Conservation (phyloP, 2,329 filamentous ascomycete species). For the Microascus cirrosus region DNA sequence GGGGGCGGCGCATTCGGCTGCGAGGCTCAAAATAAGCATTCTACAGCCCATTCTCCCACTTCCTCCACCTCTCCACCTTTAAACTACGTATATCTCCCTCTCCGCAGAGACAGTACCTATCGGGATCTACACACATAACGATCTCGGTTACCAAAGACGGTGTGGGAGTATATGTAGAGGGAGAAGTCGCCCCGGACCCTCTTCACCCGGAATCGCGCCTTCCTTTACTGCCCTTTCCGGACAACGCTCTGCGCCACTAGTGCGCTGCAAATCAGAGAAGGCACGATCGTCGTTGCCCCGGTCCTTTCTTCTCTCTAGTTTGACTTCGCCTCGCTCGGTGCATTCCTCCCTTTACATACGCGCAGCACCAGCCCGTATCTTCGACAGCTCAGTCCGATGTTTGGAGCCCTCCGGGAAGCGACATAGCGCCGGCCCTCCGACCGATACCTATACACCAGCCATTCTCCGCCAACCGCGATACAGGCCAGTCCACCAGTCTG, state of each 20-base stretch:
- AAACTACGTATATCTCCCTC: too few species aligned
- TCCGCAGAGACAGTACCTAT: not conserved
- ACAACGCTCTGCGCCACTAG: not conserved
- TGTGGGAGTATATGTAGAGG: not conserved
- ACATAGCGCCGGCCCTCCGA: too few species aligned
- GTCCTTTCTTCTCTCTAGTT: not conserved
- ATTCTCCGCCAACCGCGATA: too few species aligned
- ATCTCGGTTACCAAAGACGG: not conserved
- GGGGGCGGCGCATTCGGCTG: not conserved
- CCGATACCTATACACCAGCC: too few species aligned
- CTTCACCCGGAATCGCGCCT: not conserved
- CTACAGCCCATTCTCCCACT: not conserved
- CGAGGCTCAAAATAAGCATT: not conserved
- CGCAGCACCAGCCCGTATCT: not conserved
- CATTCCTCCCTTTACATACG: not conserved
- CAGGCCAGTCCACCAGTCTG: too few species aligned
- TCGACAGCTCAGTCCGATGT: too few species aligned
- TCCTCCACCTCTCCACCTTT: not conserved
- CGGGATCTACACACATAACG: not conserved
- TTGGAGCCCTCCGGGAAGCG: too few species aligned
- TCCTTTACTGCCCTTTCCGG: not conserved
- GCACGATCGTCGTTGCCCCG: not conserved
- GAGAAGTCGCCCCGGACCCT: not conserved
- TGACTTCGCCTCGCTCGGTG: not conserved
- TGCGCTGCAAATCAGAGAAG: not conserved